Percentiles rank a stretch among this genome's conserved stretches.
These are phyloP conservation scores for Aegilops longissima DNA, from an alignment of 176 grass and related monocot species.

Conservation along the genomic window DNA sequence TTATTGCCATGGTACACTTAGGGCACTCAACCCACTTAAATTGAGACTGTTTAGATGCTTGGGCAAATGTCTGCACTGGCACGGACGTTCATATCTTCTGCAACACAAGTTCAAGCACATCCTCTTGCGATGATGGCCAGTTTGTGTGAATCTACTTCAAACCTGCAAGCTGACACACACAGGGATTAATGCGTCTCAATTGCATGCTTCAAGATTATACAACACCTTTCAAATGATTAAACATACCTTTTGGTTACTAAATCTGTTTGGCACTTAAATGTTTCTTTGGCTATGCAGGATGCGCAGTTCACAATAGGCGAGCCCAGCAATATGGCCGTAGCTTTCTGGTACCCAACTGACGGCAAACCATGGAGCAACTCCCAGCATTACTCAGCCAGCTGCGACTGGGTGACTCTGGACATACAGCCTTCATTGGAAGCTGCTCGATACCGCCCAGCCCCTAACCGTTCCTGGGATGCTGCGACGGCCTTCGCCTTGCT, in stretches of 20 bases:
- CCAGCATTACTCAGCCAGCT: conserved; percentile 87
- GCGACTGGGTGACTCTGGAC: conserved; percentile 87
- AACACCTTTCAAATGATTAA: not conserved
- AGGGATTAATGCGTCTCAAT: not conserved
- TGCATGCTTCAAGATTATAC: not conserved
- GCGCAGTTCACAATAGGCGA: conserved; percentile 91
- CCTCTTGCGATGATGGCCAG: not conserved
- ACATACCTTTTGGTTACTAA: not conserved
- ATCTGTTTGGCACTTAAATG: conserved; percentile 3
- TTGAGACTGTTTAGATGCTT: not conserved
- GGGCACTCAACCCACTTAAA: not conserved
- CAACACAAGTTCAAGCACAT: not conserved
- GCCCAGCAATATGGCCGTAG: conserved; percentile 65
- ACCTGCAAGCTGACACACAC: not conserved
- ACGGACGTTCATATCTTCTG: not conserved
- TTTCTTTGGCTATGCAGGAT: conserved; percentile 60
- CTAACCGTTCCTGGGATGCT: conserved; percentile 79
- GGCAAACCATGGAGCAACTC: conserved; percentile 74
- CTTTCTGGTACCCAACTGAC: conserved; percentile 88
- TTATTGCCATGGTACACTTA: not conserved
- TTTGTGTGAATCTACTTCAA: not conserved
- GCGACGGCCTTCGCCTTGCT: conserved; percentile 78
- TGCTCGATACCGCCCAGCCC: conserved; percentile 39
- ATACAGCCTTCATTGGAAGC: conserved; percentile 53
- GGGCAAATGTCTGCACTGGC: not conserved